Evolutionary conservation across 2,329 filamentous ascomycete genomes (phyloP), one percentile per base, ranked within the genome.

Genomic region (Trichoderma breve): DNA sequence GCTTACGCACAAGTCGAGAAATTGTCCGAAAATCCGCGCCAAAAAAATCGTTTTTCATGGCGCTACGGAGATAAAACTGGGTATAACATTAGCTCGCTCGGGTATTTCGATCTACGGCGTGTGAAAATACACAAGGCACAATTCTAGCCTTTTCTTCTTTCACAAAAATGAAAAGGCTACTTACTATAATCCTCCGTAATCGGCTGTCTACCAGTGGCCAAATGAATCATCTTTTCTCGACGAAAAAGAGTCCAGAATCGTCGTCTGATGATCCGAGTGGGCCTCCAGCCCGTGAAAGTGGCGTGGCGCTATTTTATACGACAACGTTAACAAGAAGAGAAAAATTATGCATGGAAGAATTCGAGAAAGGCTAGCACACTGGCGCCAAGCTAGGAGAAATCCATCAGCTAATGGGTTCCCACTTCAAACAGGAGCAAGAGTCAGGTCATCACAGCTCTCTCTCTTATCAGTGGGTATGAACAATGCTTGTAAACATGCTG

Each of bases 291-390:
- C 39, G 21, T 34, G 24, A 32, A 53, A 58, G 39, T 69, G 66
- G 55, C 53, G 66, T 32, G 66, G 36, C 21, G 26, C 61, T 63
- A 55, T 24, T 34, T 63, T 39, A 55, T 36, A 51, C 63, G 15
- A 21, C 57, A 34, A 34, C 30, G 30, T 8, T 12, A 36, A 34
- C 3, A 12, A 24, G 43, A 43, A 43, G n/a, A 21, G 24, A 58
- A 21, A 39, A 62, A 28, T 21, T 68, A 71, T 47, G 61, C 61
- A 64, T 58, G 30, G 69, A 71, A 65, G 34, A 15, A 43, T 71
- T 71, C 69, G 47, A 71, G 69, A 71, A 71, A 24, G 47, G 67
- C 67, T 62, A 47, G 57, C 55, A 30, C n/a, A 53, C 34, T 66
- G 30, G 63, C 43, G 34, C 36, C 32, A 3, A 58, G 34, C 61